Percentiles rank a stretch among this genome's conserved stretches.
These are phyloP conservation scores for Trichosporon sp. DNA, from an alignment of 1,284 basidiomycete genomes.

Conservation along the genomic window DNA sequence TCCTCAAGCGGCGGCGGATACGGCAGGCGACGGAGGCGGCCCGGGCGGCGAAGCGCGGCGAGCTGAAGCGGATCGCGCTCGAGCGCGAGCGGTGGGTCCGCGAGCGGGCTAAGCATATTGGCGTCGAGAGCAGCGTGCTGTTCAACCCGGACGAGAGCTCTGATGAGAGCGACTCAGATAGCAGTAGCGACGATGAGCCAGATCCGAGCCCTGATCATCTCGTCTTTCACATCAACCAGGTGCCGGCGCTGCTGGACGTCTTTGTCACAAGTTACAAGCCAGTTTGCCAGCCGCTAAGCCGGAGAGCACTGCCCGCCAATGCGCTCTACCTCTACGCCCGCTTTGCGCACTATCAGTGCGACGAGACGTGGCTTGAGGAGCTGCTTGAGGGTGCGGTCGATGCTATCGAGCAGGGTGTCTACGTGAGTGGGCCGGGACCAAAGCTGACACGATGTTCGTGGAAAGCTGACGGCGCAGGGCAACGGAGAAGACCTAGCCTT, in stretches of 20 bases:
- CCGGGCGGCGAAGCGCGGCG: slow-evolving; percentile 53
- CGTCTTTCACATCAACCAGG: slow-evolving; percentile 72
- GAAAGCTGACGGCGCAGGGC: slow-evolving; percentile 52
- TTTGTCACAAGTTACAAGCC: slow-evolving; percentile 66
- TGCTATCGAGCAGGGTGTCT: slow-evolving; percentile 82
- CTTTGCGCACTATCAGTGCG: slow-evolving; percentile 78
- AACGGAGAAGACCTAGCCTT: slow-evolving; percentile 77
- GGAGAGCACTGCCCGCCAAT: slow-evolving; percentile 73
- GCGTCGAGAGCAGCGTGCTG: slow-evolving; percentile 30
- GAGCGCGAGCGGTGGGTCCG: slow-evolving; percentile 57
- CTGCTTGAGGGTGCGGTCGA: slow-evolving; percentile 84
- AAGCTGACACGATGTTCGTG: background rate
- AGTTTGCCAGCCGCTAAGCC: slow-evolving; percentile 50
- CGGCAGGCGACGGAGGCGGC: slow-evolving; percentile 59
- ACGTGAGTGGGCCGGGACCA: slow-evolving; percentile 62
- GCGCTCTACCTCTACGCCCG: slow-evolving; percentile 75
- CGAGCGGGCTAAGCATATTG: slow-evolving; percentile 44
- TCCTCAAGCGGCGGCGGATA: slow-evolving; percentile 53
- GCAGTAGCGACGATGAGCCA: slow-evolving; percentile 51
- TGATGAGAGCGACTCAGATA: slow-evolving; percentile 12
- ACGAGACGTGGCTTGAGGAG: slow-evolving; percentile 85
- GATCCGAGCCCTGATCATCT: slow-evolving; percentile 66
- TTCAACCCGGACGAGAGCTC: slow-evolving; percentile 33
- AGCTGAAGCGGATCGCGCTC: slow-evolving; percentile 52
- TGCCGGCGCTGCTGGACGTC: slow-evolving; percentile 72